Evolutionary conservation across 225 moss, liverwort and hornwort species (phyloP).

Genomic region (Bryum argenteum): DNA sequence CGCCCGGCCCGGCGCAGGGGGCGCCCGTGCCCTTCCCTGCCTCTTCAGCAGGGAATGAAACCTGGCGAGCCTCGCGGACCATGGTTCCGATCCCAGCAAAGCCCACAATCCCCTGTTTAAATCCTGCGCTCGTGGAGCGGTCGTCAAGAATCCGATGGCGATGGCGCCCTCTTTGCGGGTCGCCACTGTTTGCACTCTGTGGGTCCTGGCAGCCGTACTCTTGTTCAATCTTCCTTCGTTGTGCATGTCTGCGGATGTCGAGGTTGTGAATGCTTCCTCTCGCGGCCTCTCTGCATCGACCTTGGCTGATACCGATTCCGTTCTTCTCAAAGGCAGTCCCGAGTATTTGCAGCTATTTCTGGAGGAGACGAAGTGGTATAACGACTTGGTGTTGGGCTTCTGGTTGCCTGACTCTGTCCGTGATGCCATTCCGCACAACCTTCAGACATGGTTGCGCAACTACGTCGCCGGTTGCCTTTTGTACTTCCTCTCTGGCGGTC

Average conservation of each 20-base stretch:
- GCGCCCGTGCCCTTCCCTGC: no score
- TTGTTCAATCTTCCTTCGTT: not conserved
- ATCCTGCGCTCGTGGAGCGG: no score
- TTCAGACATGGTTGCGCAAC: constrained; percentile 50
- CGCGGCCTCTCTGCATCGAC: not conserved
- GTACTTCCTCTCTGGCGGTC: constrained; percentile 36
- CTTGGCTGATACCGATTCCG: not conserved
- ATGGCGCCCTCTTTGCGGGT: not conserved
- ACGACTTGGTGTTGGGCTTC: constrained; percentile 35
- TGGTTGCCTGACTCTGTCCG: constrained; percentile 41
- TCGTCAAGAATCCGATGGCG: constrained; percentile 11
- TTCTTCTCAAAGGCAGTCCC: constrained; percentile 24
- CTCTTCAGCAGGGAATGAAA: no score
- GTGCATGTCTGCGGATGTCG: constrained; percentile 31
- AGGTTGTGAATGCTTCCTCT: constrained; percentile 31
- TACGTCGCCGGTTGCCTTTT: constrained; percentile 31
- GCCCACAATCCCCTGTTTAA: no score
- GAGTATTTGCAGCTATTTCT: constrained; percentile 46
- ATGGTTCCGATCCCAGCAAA: no score
- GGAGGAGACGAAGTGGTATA: constrained; percentile 42
- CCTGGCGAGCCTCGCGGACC: no score
- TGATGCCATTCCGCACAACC: constrained; percentile 23
- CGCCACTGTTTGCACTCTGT: not conserved
- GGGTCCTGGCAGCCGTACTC: not conserved
- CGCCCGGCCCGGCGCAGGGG: no score